These are phyloP conservation scores for Penicillium odoratum DNA, from an alignment of 495 filamentous ascomycete genomes.

Conservation along the genomic window DNA sequence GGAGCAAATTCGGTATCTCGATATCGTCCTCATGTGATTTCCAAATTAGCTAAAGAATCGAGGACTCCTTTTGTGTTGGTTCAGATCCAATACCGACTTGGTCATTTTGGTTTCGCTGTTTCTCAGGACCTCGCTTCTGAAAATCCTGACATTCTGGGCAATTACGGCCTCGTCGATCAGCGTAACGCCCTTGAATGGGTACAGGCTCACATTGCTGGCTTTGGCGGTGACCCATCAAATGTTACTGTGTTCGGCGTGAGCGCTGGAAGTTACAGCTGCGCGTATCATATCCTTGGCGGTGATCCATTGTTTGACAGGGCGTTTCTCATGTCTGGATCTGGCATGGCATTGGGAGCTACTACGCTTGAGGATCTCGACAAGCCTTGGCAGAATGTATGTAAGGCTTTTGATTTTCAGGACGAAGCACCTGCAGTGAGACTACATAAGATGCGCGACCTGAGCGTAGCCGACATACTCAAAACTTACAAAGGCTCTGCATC, in stretches of 20 bases:
- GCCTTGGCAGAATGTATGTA: too few species aligned
- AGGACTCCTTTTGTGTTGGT: slow-evolving; percentile 8
- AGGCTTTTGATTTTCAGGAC: too few species aligned
- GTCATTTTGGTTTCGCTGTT: slow-evolving; percentile 4
- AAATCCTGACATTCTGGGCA: background rate
- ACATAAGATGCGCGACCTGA: too few species aligned
- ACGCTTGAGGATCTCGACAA: too few species aligned
- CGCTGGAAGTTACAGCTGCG: slow-evolving; percentile 8
- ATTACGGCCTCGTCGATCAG: slow-evolving; percentile 10
- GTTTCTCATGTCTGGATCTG: slow-evolving; percentile 11
- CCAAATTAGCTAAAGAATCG: background rate
- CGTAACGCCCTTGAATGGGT: slow-evolving; percentile 15
- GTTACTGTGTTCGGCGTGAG: slow-evolving; percentile 12
- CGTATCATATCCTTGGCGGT: slow-evolving; percentile 4
- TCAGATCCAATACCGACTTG: slow-evolving; percentile 8
- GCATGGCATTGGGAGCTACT: too few species aligned
- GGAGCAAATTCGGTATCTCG: slow-evolving; percentile 12
- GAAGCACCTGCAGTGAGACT: too few species aligned
- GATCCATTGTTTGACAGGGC: slow-evolving; percentile 9
- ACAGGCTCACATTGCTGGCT: slow-evolving; percentile 9
- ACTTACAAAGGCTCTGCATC: too few species aligned
- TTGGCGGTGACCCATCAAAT: slow-evolving; percentile 7
- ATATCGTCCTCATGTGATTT: slow-evolving; percentile 8
- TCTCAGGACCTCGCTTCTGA: slow-evolving; percentile 5
- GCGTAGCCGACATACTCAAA: too few species aligned